These are phyloP conservation scores for Lophiostoma macrostomum DNA, from an alignment of 495 filamentous ascomycete genomes.

Conservation along the genomic window DNA sequence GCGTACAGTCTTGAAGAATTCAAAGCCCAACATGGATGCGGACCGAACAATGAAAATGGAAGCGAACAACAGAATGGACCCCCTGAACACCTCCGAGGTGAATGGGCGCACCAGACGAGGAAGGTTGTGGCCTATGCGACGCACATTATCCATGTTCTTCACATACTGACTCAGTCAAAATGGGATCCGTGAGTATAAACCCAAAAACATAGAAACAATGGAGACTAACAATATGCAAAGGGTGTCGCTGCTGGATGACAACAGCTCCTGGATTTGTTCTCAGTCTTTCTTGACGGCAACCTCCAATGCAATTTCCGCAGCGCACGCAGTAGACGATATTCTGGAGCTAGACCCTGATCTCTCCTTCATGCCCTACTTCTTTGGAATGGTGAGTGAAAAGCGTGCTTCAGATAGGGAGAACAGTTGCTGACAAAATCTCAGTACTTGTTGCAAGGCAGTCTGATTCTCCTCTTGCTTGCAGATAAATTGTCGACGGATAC, in stretches of 20 bases:
- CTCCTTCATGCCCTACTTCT: slow-evolving; percentile 61
- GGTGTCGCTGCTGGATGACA: slow-evolving; percentile 55
- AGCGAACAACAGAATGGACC: slow-evolving; percentile 1
- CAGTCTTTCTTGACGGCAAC: slow-evolving; percentile 52
- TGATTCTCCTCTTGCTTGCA: slow-evolving; percentile 55
- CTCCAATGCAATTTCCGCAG: slow-evolving; percentile 54
- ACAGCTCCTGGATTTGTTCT: slow-evolving; percentile 58
- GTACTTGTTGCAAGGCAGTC: slow-evolving; percentile 58
- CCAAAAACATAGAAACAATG: too few species aligned
- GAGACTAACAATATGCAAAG: too few species aligned
- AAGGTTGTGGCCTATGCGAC: slow-evolving; percentile 34
- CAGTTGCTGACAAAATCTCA: not conserved
- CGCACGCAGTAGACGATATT: slow-evolving; percentile 53
- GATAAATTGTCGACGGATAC: slow-evolving; percentile 57
- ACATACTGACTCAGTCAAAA: slow-evolving; percentile 56
- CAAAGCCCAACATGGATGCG: slow-evolving; percentile 24
- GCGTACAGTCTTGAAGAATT: slow-evolving; percentile 30
- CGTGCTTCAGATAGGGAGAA: not conserved
- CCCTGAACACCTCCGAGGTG: slow-evolving; percentile 13
- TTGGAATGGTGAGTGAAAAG: slow-evolving; percentile 45
- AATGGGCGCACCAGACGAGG: slow-evolving; percentile 26
- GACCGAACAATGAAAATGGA: slow-evolving; percentile 4
- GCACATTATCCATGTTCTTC: slow-evolving; percentile 58
- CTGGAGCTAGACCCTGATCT: slow-evolving; percentile 56
- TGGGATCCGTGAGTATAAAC: too few species aligned